Base-by-base conservation (phyloP, 768 basidiomycete species). In the Paxillus ammoniavirescens region DNA sequence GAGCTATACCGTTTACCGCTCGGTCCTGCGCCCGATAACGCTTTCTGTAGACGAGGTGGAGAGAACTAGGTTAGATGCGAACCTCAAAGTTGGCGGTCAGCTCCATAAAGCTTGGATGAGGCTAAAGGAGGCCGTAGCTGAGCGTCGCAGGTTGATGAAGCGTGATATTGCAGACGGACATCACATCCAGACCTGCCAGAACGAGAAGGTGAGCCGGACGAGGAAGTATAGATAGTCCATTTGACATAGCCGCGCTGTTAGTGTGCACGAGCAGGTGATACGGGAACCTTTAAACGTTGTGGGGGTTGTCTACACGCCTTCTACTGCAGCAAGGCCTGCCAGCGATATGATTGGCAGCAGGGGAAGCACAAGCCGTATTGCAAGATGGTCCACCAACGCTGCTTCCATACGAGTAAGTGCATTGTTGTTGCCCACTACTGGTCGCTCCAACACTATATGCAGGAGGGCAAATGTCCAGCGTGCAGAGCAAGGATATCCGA, bases 321-420 rank as follows among this genome's bases (percentile, higher is more conserved):
- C 38, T 70, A 70, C 17, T 70, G 68, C 31, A 59, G 57, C 47
- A 59, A 44, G 23, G 47, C 50, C 36, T 68, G 67, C 54, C 67
- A 68, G 56, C 61, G 57, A 23, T 52, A 60, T 33, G 67, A 68
- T 12, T 70, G 67, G 67, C 30, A 41, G 41, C 26, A 56, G 23
- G 67, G 67, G n/a, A 64, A 50, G 40, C 67, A 68, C 53, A 68
- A 66, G 40, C 47, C 54, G 17, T 70, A 70, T 33, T 68, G 64
- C 38, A 52, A 33, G 2, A 48, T 56, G 3, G 17, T 68, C 33
- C 66, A 58, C 6, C 38, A 58, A 30, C 68, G 67, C 8, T 61
- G 46, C 37, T 21, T 47, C 5, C 61, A 43, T 26, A 56, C 60
- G 2, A 23, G 66, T 65, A 55, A 37, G 66, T 59, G 5, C 15